phyloP scores from a whole-genome alignment of 345 rosid genomes.

The Theobroma cacao region DNA sequence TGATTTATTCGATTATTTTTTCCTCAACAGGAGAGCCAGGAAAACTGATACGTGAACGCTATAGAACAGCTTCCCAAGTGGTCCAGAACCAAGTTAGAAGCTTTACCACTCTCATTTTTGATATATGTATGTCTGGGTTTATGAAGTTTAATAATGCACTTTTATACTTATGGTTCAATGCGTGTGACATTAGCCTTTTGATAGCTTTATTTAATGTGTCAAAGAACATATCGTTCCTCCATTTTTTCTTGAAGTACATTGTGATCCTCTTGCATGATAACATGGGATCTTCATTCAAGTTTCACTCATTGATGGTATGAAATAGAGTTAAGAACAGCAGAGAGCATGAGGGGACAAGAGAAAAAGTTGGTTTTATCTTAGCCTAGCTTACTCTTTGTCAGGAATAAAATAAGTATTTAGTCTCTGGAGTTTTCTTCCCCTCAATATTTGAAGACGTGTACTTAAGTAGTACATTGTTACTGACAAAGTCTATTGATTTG shows the following conservation, averaged over 20 bases:
- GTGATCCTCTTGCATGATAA: neutral
- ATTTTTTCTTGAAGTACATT: neutral
- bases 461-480: no score
- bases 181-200: neutral
- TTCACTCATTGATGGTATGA: neutral
- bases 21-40: slow-evolving; percentile 79
- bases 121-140: slow-evolving; percentile 41
- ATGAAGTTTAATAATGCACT: slow-evolving; percentile 18
- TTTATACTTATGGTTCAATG: slow-evolving; percentile 4
- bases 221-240: neutral
- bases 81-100: slow-evolving; percentile 92
- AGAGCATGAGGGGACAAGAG: neutral
- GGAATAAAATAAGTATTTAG: no score
- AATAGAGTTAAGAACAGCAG: neutral
- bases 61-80: slow-evolving; percentile 97
- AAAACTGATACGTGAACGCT: slow-evolving; percentile 86
- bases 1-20: neutral
- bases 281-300: neutral
- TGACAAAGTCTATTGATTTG: no score
- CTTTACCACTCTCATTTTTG: slow-evolving; percentile 44
- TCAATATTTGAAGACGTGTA: no score
- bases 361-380: neutral
- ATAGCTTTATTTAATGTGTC: neutral
- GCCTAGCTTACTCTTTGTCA: no score
- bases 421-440: no score